Evolutionary conservation across 1,139 yeast genomes (phyloP), one percentile per base, ranked within the genome.

Genomic region (Zygoascus sp.): DNA sequence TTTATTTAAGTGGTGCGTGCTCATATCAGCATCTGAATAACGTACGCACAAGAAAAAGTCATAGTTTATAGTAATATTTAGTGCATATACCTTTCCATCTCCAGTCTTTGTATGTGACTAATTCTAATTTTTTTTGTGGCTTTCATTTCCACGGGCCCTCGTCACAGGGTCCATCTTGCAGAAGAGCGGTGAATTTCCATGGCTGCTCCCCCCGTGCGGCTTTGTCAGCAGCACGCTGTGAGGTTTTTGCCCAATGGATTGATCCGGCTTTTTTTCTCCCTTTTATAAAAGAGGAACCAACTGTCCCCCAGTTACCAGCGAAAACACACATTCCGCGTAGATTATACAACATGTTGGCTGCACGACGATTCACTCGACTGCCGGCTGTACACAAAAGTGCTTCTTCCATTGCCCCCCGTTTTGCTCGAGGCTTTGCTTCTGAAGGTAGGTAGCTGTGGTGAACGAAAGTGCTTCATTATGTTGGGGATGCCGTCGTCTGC

Each of bases 361-460:
- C 42, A n/a, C 23, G 32, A 32, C 23, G 36, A 28, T 28, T 40
- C 21, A 27, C 35, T 19, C 22, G 36, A 32, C 16, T 40, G 25
- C 36, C 42, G 13, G 19, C 27, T 1, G n/a, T 40, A n/a, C 32
- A 27, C 11, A 9, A 19, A 20, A 19, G 35, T 21, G 19, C 42
- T 21, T 30, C 15, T 21, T 23, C 5, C 25, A 11, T 36, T 16
- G 32, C 39, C 13, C 35, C 42, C 15, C 37, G 38, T 32, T 53
- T 52, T 46, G 53, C 47, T 28, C 56, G 60, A 41, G 59, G 59
- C 32, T 46, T 53, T 50, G 58, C 60, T n/a, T 50, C 59, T 41
- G 54, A 51, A 40, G 52, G 62, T 58, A 52, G 46, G 62, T 55
- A n/a, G 32, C n/a, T n/a, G n/a, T n/a, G n/a, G n/a, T n/a, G n/a